A percentile compares a stretch with the other conserved stretches of the same genome.
These are phyloP conservation scores for Scenedesmus sp. DNA, from an alignment of 163 green algal species.

Conservation along the genomic window DNA sequence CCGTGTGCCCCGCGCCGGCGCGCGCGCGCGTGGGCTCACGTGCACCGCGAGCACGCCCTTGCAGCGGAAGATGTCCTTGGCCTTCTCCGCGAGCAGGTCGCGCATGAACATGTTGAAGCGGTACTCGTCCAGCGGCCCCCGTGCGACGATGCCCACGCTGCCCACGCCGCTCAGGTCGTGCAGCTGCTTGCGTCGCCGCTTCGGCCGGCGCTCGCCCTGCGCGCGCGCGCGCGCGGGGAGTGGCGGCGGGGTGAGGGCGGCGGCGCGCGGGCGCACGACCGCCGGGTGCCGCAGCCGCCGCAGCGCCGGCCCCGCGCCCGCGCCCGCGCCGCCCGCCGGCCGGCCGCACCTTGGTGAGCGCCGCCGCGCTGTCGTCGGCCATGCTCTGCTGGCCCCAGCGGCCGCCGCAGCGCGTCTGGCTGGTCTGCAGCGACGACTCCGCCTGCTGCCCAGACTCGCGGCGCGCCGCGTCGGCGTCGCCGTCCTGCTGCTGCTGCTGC, in stretches of 20 bases:
- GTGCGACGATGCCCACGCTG: conserved; percentile 79
- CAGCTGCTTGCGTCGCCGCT: conserved; percentile 63
- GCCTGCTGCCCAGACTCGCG: conserved; percentile 2
- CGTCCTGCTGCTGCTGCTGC: conserved; percentile 21
- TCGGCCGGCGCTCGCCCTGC: conserved; percentile 57
- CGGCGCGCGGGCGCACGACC: no score
- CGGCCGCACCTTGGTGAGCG: conserved; percentile 3
- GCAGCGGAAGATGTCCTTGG: conserved; percentile 88
- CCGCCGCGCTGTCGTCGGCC: background rate
- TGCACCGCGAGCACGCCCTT: conserved; percentile 90
- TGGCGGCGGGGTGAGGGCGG: background rate
- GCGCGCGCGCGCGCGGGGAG: background rate
- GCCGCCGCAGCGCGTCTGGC: background rate
- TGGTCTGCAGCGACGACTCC: conserved; percentile 2
- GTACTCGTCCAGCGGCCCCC: conserved; percentile 80
- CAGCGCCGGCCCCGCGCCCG: no score
- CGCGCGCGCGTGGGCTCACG: conserved; percentile 58
- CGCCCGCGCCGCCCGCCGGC: no score
- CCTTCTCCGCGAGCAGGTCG: conserved; percentile 83
- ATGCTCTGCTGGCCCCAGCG: background rate
- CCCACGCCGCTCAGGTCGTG: conserved; percentile 80
- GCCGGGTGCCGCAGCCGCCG: no score
- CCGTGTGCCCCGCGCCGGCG: background rate
- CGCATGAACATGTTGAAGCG: conserved; percentile 89
- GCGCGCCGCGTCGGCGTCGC: background rate